phyloP scores from a whole-genome alignment of 202 grass and related monocot genomes.

The Elaeis oleifera region DNA sequence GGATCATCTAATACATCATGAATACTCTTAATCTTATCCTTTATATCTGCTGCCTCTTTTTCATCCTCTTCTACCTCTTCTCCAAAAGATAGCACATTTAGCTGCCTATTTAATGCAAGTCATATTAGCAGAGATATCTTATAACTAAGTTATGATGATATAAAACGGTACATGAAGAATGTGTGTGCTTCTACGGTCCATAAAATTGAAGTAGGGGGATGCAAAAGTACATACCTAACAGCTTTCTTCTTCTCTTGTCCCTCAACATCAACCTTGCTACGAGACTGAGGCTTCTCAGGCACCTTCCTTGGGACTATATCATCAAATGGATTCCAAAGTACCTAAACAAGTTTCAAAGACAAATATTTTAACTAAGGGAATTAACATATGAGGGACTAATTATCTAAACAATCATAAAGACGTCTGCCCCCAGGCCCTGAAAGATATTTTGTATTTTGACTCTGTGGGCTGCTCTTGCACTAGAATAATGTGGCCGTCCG shows the following conservation, averaged over 20 bases:
- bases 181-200: background rate
- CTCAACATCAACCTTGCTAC: constrained; percentile 42
- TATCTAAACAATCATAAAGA: constrained; percentile 10
- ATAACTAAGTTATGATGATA: background rate
- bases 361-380: background rate
- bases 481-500: too few relatives aligned
- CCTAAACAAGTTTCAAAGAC: constrained; percentile 32
- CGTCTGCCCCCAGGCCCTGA: too few relatives aligned
- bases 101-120: constrained; percentile 41
- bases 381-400: background rate
- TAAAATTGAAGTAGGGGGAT: constrained; percentile 1
- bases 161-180: constrained; percentile 23
- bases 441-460: too few relatives aligned
- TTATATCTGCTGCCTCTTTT: constrained; percentile 48
- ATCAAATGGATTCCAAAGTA: constrained; percentile 96
- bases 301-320: constrained; percentile 74
- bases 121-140: too few relatives aligned
- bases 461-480: too few relatives aligned
- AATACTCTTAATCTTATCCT: constrained; percentile 95
- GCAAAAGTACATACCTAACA: constrained; percentile 55
- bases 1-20: constrained; percentile 90
- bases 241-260: constrained; percentile 63
- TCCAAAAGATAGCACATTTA: constrained; percentile 94
- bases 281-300: constrained; percentile 39
- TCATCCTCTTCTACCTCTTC: constrained; percentile 96